A percentile compares a stretch with the other conserved stretches of the same genome.
Conservation (phyloP, 345 rosid genomes). For the Citrus mangshanensis region DNA sequence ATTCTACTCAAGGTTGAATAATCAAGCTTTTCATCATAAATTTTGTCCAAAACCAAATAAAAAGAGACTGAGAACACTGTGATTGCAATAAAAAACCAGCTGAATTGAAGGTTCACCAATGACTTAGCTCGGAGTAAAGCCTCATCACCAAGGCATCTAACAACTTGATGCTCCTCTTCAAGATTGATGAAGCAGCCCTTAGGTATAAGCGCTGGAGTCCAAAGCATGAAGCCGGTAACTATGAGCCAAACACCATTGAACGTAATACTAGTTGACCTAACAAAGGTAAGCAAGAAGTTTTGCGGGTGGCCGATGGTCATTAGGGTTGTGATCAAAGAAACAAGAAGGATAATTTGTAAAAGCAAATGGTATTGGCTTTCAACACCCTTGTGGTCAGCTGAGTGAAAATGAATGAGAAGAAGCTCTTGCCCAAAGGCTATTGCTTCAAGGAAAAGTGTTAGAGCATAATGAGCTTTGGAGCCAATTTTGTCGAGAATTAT, state of each 20-base stretch:
- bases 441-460: conserved; percentile 51
- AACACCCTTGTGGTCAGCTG: conserved; percentile 73
- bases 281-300: conserved; percentile 64
- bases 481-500: conserved; percentile 40
- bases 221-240: conserved; percentile 60
- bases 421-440: conserved; percentile 66
- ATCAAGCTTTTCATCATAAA: conserved; percentile 31
- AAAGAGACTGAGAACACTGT: conserved; percentile 37
- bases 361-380: conserved; percentile 80
- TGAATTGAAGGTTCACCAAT: conserved; percentile 60
- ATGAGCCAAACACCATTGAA: conserved; percentile 80
- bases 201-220: conserved; percentile 64
- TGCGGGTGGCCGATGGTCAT: conserved; percentile 48
- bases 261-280: conserved; percentile 52
- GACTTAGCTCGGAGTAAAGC: conserved; percentile 67
- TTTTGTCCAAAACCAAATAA: conserved; percentile 35
- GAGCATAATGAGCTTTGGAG: conserved; percentile 29
- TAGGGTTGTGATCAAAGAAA: conserved; percentile 58
- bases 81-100: conserved; percentile 50
- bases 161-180: conserved; percentile 71
- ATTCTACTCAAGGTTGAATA: conserved; percentile 39
- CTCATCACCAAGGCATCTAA: conserved; percentile 47
- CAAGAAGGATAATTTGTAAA: conserved; percentile 47
- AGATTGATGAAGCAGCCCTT: conserved; percentile 58
- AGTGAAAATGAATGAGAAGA: conserved; percentile 71